Conservation (phyloP, 2,329 filamentous ascomycete species). For the Scytalidium sp. region DNA sequence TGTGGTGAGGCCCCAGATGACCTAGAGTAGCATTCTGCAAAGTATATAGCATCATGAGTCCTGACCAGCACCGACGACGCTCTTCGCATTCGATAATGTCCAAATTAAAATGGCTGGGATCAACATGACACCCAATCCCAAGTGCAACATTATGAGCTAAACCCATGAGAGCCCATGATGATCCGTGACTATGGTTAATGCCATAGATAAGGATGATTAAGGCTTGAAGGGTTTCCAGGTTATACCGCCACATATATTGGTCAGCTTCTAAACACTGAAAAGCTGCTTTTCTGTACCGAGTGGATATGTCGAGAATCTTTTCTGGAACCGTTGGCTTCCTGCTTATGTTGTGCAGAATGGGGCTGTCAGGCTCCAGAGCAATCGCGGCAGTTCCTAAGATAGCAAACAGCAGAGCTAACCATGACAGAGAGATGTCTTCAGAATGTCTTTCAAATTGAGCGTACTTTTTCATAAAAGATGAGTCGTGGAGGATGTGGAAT, state of each 20-base stretch:
- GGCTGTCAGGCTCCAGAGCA: slow-evolving; percentile 6
- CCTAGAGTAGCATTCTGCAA: slow-evolving; percentile 10
- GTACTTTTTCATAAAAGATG: slow-evolving; percentile 10
- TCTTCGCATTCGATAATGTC: slow-evolving; percentile 12
- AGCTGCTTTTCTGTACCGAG: slow-evolving; percentile 11
- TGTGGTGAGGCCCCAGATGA: slow-evolving; percentile 6
- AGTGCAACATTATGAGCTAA: slow-evolving; percentile 12
- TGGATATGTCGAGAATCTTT: slow-evolving; percentile 7
- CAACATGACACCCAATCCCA: slow-evolving; percentile 10
- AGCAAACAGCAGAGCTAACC: slow-evolving; percentile 10
- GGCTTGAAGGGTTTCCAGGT: slow-evolving; percentile 11
- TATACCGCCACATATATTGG: slow-evolving; percentile 11
- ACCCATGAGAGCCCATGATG: slow-evolving; percentile 13
- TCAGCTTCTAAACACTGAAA: slow-evolving; percentile 11
- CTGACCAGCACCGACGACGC: slow-evolving; percentile 10
- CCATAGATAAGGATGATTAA: slow-evolving; percentile 11
- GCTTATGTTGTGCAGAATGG: slow-evolving; percentile 8
- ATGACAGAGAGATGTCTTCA: slow-evolving; percentile 3
- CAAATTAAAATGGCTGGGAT: slow-evolving; percentile 7
- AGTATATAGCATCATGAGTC: slow-evolving; percentile 13
- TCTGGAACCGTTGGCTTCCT: slow-evolving; percentile 3
- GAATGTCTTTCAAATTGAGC: slow-evolving; percentile 7
- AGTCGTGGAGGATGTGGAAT: slow-evolving; percentile 13
- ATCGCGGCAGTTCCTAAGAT: slow-evolving; percentile 9
- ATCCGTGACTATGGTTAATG: slow-evolving; percentile 10